phyloP scores from a whole-genome alignment of 2,329 filamentous ascomycete genomes.

The Fusarium pilosicola region DNA sequence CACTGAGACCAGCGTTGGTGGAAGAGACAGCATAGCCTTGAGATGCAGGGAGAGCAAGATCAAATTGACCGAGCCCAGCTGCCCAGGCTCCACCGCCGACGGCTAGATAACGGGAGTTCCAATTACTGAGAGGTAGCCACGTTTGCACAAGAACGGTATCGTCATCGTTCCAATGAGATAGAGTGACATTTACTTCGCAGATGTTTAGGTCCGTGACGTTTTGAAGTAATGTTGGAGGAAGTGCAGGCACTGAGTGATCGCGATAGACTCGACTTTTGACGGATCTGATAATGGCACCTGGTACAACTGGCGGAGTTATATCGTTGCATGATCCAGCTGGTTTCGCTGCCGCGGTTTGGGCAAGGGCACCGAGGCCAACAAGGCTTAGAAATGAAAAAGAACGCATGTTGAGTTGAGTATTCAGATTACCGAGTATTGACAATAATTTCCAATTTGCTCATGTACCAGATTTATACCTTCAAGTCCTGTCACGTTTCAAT shows the following conservation, averaged over 20 bases:
- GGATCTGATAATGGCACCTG: neutral
- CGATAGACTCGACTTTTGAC: neutral
- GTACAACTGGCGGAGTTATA: neutral
- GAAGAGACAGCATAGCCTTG: neutral
- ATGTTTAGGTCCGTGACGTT: neutral
- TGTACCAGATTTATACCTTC: neutral
- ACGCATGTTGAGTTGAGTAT: neutral
- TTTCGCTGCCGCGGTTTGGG: neutral
- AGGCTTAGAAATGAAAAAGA: neutral
- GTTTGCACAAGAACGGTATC: neutral
- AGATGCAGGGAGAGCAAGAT: neutral
- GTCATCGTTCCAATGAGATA: neutral
- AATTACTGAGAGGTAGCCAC: neutral
- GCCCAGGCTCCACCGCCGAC: neutral
- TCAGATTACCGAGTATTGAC: neutral
- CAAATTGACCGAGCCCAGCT: neutral
- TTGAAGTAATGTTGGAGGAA: neutral
- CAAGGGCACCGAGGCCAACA: neutral
- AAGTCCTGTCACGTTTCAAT: no score
- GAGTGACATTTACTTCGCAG: neutral
- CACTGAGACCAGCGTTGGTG: neutral
- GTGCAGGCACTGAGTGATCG: neutral
- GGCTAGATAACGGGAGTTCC: neutral
- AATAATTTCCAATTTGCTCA: neutral
- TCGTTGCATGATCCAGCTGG: neutral